phyloP scores from a whole-genome alignment of 208 protist species.

The Leishmania aethiopica region DNA sequence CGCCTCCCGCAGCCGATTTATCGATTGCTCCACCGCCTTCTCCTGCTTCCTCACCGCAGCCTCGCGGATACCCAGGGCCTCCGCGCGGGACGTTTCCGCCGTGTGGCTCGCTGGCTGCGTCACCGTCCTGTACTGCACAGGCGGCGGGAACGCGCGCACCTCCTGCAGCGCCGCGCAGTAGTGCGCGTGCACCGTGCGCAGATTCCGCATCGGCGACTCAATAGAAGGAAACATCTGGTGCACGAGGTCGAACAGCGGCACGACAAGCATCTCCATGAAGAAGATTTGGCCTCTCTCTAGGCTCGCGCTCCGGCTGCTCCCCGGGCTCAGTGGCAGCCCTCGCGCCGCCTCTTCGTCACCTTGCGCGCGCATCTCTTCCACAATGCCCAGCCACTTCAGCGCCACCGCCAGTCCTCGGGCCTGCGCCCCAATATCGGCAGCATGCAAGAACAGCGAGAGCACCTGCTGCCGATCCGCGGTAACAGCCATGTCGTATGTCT shows the following conservation, averaged over 20 bases:
- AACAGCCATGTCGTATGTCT: conserved; percentile 39
- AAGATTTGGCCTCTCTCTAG: conserved; percentile 56
- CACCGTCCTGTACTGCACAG: conserved; percentile 14
- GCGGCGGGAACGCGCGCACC: conserved; percentile 22
- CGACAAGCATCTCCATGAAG: conserved; percentile 78
- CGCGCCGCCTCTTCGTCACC: conserved; percentile 63
- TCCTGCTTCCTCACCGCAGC: conserved; percentile 4
- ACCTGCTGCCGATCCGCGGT: conserved; percentile 55
- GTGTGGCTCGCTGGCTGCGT: background rate
- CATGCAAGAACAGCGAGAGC: conserved; percentile 67
- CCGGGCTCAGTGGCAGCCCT: conserved; percentile 51
- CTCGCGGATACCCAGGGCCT: conserved; percentile 13
- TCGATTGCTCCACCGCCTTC: conserved; percentile 25
- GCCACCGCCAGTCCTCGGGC: conserved; percentile 60
- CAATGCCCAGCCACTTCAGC: conserved; percentile 69
- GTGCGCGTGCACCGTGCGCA: conserved; percentile 46
- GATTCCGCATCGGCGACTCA: conserved; percentile 47
- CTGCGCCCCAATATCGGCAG: conserved; percentile 78
- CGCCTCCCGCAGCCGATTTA: conserved; percentile 25
- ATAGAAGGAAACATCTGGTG: conserved; percentile 64
- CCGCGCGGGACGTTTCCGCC: background rate
- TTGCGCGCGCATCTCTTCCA: conserved; percentile 81
- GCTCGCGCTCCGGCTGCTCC: conserved; percentile 36
- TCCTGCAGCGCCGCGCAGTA: conserved; percentile 39
- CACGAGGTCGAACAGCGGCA: conserved; percentile 72